Evolutionary conservation across 495 filamentous ascomycete genomes (phyloP).

Genomic region (Aspergillus funiculosus): DNA sequence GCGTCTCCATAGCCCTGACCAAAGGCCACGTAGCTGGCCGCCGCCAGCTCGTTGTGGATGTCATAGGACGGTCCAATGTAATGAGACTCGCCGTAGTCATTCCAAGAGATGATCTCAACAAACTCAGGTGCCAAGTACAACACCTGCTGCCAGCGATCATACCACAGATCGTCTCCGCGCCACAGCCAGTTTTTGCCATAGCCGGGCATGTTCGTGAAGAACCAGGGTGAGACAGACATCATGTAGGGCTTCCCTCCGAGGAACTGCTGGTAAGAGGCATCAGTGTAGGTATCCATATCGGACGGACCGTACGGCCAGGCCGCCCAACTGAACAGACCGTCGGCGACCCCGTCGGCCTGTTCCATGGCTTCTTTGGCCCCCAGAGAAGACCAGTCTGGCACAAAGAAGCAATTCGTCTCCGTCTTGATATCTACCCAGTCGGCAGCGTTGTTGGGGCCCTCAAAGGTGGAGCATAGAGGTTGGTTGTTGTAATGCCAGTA

Average conservation of each 20-base stretch:
- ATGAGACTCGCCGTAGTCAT: conserved; percentile 61
- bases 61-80: conserved; percentile 42
- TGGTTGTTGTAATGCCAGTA: conserved; percentile 49
- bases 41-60: no score
- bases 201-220: conserved; percentile 59
- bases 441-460: conserved; percentile 47
- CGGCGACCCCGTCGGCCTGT: conserved; percentile 37
- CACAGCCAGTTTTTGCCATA: conserved; percentile 67
- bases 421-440: conserved; percentile 52
- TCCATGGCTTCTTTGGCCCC: conserved; percentile 33
- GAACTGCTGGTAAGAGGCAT: conserved; percentile 49
- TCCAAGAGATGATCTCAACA: conserved; percentile 59
- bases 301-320: conserved; percentile 59
- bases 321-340: conserved; percentile 61
- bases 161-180: conserved; percentile 62
- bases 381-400: conserved; percentile 58
- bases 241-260: conserved; percentile 58
- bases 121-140: conserved; percentile 55
- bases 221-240: conserved; percentile 73
- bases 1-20: conserved; percentile 32
- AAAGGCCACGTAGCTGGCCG: no score
- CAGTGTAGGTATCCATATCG: conserved; percentile 45
- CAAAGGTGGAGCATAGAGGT: conserved; percentile 65
- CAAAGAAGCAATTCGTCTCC: conserved; percentile 45
- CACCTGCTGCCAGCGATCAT: conserved; percentile 61